Conservation (phyloP, 352 stramenopile species). For the Blastocystis hominis region DNA sequence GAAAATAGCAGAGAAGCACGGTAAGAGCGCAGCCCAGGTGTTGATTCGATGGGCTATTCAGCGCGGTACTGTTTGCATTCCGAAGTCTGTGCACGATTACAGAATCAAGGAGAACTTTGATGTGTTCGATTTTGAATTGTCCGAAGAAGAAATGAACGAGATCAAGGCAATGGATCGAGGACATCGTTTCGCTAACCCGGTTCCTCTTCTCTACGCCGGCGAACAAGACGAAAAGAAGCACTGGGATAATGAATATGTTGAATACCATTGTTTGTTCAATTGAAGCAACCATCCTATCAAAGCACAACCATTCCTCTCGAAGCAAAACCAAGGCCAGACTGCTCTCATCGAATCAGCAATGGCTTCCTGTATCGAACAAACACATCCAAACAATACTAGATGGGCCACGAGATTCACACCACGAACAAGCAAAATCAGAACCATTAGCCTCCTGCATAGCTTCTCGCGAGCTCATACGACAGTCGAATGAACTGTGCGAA, state of each 20-base stretch:
- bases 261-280: neutral
- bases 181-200: neutral
- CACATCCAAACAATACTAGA: too few species aligned
- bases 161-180: conserved; percentile 68
- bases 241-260: neutral
- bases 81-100: conserved; percentile 63
- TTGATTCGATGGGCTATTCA: conserved; percentile 68
- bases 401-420: neutral
- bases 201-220: neutral
- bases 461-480: neutral
- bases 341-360: too few species aligned
- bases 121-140: conserved; percentile 67
- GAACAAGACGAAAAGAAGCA: neutral
- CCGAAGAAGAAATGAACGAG: conserved; percentile 65
- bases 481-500: conserved; percentile 27
- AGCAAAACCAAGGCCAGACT: too few species aligned
- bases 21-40: conserved; percentile 66
- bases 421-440: neutral
- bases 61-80: conserved; percentile 64
- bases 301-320: too few species aligned
- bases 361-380: too few species aligned
- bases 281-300: neutral
- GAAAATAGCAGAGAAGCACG: conserved; percentile 60
- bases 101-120: conserved; percentile 67
- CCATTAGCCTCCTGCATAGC: neutral